Base-by-base conservation (phyloP, 2,329 filamentous ascomycete species). In the Ascochyta viciae-villosae region DNA sequence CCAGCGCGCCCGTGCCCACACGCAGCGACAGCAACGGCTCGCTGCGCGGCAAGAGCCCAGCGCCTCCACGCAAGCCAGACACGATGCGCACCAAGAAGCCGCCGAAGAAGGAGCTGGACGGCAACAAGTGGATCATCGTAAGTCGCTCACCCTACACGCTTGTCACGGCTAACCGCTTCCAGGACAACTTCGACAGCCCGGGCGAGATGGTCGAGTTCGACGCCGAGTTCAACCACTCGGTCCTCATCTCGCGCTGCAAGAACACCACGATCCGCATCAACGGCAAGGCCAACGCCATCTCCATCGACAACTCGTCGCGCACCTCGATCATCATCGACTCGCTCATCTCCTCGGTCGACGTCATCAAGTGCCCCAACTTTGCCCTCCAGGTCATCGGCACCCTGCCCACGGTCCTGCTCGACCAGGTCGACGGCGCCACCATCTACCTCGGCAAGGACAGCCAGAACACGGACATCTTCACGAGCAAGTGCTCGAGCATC, bases 281-380 rank as follows among this genome's bases (percentile, higher is more conserved):
- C 71, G 93, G 92, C 77, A 99, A 99, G 79, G 92, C 91, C 54
- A 99, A 99, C 74, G 92, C 95, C n/a, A 90, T 99, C 60, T 94
- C 92, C 5, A 85, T 98, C 65, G 95, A 98, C 79, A 97, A 97
- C 80, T 94, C 89, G 52, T 86, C 83, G 42, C 89, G 91, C 45
- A 82, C 96, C 16, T 96, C 91, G 26, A 85, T 99, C 49, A 87
- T 98, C 47, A 85, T 98, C 50, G 94, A 98, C 68, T 91, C 88
- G 1, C 87, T 98, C 10, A 91, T 98, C 43, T 96, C 91, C 44
- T 92, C 90, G 29, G 87, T 99, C 53, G 95, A 99, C 71, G 90
- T 96, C 23, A 95, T 99, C 82, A 98, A 98, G 80, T 94, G 90
- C 43, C 86, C 90, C 66, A 96, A 95, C 76, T 96, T 99, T 74